These are phyloP conservation scores for Zarea fungicola DNA, from an alignment of 2,329 filamentous ascomycete species.

Conservation along the genomic window DNA sequence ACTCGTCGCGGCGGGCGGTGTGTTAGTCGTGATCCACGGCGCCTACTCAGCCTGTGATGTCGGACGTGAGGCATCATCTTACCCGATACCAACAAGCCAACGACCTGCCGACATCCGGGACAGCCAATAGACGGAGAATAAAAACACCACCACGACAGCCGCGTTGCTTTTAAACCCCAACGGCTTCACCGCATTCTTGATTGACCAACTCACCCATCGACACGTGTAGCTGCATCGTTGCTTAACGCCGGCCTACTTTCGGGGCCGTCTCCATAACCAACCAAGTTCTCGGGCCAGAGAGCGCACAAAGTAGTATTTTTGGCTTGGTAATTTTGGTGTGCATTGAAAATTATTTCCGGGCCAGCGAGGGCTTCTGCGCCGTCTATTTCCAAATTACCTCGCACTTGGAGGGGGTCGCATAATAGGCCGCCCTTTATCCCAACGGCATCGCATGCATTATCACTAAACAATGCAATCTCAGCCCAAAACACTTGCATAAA, in stretches of 20 bases:
- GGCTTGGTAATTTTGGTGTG: too few relatives aligned
- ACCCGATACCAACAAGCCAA: neutral
- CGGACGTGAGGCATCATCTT: neutral
- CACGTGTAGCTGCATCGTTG: neutral
- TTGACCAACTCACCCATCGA: neutral
- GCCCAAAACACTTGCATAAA: neutral
- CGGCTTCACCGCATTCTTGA: neutral
- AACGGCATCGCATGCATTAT: slow-evolving; percentile 1
- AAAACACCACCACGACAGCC: neutral
- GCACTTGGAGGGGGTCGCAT: neutral
- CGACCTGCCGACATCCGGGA: neutral
- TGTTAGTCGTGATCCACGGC: neutral
- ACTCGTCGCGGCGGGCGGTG: too few relatives aligned
- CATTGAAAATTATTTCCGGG: neutral
- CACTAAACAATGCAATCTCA: neutral
- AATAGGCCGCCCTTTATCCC: neutral
- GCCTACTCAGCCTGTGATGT: neutral
- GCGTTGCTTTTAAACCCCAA: neutral
- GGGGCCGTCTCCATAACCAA: neutral
- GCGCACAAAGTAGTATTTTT: too few relatives aligned
- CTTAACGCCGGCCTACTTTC: slow-evolving; percentile 1
- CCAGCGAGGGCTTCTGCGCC: neutral
- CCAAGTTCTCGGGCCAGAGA: neutral
- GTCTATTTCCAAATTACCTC: neutral
- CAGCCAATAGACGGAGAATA: neutral